phyloP scores from a whole-genome alignment of 148 eudicot genomes.

The Polygonum maritimum region DNA sequence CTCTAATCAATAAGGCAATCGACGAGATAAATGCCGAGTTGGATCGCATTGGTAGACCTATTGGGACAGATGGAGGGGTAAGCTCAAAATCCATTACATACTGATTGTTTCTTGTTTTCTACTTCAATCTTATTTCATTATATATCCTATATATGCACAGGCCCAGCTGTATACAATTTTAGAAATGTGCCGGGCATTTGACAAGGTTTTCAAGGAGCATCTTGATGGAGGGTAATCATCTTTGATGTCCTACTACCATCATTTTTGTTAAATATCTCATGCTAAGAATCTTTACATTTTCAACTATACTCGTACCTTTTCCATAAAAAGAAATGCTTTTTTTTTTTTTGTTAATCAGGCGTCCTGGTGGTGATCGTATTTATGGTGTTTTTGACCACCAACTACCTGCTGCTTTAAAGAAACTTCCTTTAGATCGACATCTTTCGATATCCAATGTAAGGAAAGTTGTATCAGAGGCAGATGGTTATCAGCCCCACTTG shows the following conservation, averaged over 20 bases:
- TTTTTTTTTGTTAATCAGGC: conserved; percentile 37
- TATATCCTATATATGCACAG: conserved; percentile 31
- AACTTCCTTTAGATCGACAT: conserved; percentile 98
- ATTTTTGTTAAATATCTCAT: not conserved
- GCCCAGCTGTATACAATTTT: conserved; percentile 93
- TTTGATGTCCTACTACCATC: not conserved
- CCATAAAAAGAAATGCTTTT: not conserved
- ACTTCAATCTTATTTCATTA: not conserved
- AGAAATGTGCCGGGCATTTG: conserved; percentile 99
- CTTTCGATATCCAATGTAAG: conserved; percentile 83
- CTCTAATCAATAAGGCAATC: conserved; percentile 87
- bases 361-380: conserved; percentile 94
- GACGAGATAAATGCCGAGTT: conserved; percentile 96
- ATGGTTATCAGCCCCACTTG: conserved; percentile 98
- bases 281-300: not conserved
- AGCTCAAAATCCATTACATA: conserved; percentile 9
- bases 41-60: conserved; percentile 96
- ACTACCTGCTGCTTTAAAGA: conserved; percentile 94
- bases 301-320: not conserved
- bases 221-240: conserved; percentile 91
- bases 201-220: conserved; percentile 86
- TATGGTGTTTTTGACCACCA: conserved; percentile 97
- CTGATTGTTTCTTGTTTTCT: not conserved
- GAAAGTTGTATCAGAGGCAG: conserved; percentile 94
- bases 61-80: conserved; percentile 98